These are phyloP conservation scores for Herpetomonas tarakana DNA, from an alignment of 208 protist species.

Conservation along the genomic window DNA sequence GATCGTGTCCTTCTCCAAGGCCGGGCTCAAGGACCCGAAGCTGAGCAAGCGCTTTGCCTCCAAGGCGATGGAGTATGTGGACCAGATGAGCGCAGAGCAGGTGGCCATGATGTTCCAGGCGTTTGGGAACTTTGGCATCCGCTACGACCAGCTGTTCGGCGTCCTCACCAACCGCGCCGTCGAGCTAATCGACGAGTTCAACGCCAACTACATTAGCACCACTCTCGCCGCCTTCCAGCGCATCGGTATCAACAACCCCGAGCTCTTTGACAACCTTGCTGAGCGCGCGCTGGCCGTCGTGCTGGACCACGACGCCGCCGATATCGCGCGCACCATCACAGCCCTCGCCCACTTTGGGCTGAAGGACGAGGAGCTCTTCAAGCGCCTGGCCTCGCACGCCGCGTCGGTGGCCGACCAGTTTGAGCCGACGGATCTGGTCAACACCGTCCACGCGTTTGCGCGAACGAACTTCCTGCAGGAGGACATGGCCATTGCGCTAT, in stretches of 20 bases:
- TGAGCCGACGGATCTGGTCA: slow-evolving; percentile 72
- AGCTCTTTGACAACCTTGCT: slow-evolving; percentile 91
- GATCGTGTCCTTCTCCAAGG: slow-evolving; percentile 83
- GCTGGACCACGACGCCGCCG: slow-evolving; percentile 84
- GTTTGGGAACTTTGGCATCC: slow-evolving; percentile 88
- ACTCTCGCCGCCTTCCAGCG: slow-evolving; percentile 88
- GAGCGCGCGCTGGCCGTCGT: slow-evolving; percentile 88
- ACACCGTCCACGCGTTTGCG: slow-evolving; percentile 87
- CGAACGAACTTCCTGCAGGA: slow-evolving; percentile 88
- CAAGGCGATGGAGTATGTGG: slow-evolving; percentile 91
- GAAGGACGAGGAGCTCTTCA: slow-evolving; percentile 91
- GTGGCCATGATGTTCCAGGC: slow-evolving; percentile 87
- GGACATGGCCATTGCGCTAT: slow-evolving; percentile 85
- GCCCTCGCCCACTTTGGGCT: slow-evolving; percentile 90
- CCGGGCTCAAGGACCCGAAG: slow-evolving; percentile 81
- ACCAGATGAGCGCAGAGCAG: slow-evolving; percentile 90
- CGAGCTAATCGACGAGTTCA: slow-evolving; percentile 92
- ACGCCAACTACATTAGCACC: slow-evolving; percentile 88
- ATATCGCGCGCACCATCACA: slow-evolving; percentile 82
- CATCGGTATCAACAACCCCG: slow-evolving; percentile 92
- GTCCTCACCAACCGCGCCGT: slow-evolving; percentile 92
- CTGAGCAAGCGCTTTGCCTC: slow-evolving; percentile 86
- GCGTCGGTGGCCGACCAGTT: slow-evolving; percentile 88
- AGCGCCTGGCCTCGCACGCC: slow-evolving; percentile 84
- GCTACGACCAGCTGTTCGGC: slow-evolving; percentile 92